Evolutionary conservation across 2,329 filamentous ascomycete genomes (phyloP).

Genomic region (Scorias spongiosa): DNA sequence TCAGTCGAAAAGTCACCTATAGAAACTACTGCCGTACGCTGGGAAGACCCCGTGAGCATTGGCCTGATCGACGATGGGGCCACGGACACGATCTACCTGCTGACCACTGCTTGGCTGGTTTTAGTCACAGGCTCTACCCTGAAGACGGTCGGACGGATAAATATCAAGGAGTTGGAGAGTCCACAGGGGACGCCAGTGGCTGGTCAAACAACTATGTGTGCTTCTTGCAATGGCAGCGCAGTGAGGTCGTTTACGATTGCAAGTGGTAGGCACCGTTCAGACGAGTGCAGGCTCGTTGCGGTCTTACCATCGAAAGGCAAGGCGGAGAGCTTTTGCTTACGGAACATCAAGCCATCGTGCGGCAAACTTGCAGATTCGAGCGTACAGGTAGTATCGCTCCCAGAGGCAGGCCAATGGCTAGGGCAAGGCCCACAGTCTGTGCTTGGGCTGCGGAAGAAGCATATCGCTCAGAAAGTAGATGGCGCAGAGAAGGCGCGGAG

Average conservation of each 20-base stretch:
- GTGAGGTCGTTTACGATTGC: slow-evolving; percentile 49
- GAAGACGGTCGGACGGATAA: slow-evolving; percentile 6
- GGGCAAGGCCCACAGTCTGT: slow-evolving; percentile 44
- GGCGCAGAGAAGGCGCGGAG: no score
- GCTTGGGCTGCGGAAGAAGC: slow-evolving; percentile 44
- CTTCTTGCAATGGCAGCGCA: slow-evolving; percentile 37
- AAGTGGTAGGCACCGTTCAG: slow-evolving; percentile 44
- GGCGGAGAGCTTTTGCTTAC: slow-evolving; percentile 39
- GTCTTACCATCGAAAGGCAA: slow-evolving; percentile 40
- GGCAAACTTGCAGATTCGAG: slow-evolving; percentile 26
- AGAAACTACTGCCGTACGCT: slow-evolving; percentile 2
- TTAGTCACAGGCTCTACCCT: slow-evolving; percentile 11
- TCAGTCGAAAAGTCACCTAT: slow-evolving; percentile 5
- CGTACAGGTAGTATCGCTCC: slow-evolving; percentile 38
- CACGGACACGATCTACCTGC: slow-evolving; percentile 11
- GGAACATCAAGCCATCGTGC: slow-evolving; percentile 23
- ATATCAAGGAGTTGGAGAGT: slow-evolving; percentile 2
- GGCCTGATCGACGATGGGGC: slow-evolving; percentile 9
- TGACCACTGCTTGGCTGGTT: slow-evolving; percentile 3
- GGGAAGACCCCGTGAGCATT: slow-evolving; percentile 9
- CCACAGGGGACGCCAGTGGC: slow-evolving; percentile 6
- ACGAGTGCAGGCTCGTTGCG: slow-evolving; percentile 48
- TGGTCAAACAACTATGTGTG: slow-evolving; percentile 27
- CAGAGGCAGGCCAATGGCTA: slow-evolving; percentile 52
- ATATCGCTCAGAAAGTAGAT: neutral